These are phyloP conservation scores for Fusarium tupiense DNA, from an alignment of 2,329 filamentous ascomycete species.

Conservation along the genomic window DNA sequence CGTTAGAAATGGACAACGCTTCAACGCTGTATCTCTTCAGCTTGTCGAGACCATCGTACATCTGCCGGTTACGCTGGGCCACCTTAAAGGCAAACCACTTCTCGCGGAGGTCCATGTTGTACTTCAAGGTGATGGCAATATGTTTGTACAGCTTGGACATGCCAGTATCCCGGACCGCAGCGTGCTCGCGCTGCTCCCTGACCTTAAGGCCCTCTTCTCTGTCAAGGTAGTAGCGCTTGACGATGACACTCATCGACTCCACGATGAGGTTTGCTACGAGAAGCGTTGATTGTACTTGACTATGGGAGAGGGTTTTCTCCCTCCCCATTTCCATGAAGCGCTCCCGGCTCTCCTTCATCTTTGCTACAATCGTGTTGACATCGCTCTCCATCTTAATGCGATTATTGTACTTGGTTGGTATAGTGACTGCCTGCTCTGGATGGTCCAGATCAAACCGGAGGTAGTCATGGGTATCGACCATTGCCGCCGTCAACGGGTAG, in stretches of 20 bases:
- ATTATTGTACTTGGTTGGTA: background rate
- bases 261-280: background rate
- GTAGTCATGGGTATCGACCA: background rate
- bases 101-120: background rate
- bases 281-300: background rate
- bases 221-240: slow-evolving; percentile 13
- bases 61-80: background rate
- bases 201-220: slow-evolving; percentile 17
- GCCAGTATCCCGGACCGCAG: background rate
- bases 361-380: background rate
- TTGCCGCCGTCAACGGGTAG: background rate
- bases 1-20: background rate
- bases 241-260: background rate
- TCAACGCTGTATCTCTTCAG: background rate
- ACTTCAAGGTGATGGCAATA: fast-evolving
- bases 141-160: background rate
- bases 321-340: background rate
- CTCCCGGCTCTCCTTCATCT: background rate
- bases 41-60: slow-evolving; percentile 21
- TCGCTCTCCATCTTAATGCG: background rate
- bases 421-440: fast-evolving
- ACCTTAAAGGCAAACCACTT: background rate
- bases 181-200: background rate
- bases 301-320: background rate
- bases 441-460: background rate